Conservation (phyloP, 768 basidiomycete genomes). For the Suillus weaverae region DNA sequence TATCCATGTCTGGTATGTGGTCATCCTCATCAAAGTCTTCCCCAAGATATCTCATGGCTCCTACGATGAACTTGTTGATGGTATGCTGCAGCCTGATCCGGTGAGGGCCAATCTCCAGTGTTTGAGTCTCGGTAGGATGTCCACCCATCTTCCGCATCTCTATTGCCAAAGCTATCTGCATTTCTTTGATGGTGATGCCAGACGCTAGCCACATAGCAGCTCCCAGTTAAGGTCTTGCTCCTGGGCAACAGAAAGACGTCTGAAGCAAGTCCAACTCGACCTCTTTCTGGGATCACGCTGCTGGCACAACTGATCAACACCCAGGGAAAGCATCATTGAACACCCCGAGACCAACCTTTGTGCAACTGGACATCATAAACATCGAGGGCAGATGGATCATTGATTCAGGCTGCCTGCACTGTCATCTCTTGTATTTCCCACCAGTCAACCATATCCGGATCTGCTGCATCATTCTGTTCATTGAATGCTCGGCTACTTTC, state of each 20-base stretch:
- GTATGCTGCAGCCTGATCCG: too few species aligned
- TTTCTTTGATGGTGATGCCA: neutral
- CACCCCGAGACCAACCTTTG: neutral
- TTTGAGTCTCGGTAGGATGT: too few species aligned
- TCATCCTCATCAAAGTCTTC: too few species aligned
- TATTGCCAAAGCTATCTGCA: too few species aligned
- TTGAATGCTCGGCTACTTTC: neutral
- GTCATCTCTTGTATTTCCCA: neutral
- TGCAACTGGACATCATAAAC: slow-evolving; percentile 1
- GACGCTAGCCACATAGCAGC: neutral
- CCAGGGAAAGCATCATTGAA: too few species aligned
- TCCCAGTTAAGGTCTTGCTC: neutral
- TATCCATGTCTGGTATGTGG: too few species aligned
- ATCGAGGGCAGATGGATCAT: neutral
- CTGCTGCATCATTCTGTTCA: neutral
- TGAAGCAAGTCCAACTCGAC: neutral
- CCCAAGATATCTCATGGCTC: too few species aligned
- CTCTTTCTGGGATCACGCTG: neutral
- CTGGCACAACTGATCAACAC: too few species aligned
- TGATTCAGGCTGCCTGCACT: neutral
- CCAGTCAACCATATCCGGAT: neutral
- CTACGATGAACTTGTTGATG: too few species aligned
- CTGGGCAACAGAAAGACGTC: neutral
- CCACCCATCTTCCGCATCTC: too few species aligned
- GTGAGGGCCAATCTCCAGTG: too few species aligned